phyloP scores from a whole-genome alignment of 768 basidiomycete genomes.

The Boletus subcaerulescens region DNA sequence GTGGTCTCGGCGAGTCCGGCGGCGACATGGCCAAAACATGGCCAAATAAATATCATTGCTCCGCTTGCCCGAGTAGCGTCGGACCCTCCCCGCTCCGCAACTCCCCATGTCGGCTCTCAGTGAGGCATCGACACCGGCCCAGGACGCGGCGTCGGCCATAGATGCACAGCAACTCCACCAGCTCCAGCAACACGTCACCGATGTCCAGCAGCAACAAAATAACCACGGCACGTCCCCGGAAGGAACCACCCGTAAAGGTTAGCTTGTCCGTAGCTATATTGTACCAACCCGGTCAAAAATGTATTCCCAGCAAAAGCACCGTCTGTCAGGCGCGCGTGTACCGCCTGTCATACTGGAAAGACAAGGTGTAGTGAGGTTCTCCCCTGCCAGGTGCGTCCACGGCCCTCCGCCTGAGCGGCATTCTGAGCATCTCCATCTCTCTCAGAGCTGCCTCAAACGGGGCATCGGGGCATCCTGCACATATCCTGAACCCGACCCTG shows the following conservation, averaged over 20 bases:
- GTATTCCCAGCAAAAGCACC: conserved; percentile 64
- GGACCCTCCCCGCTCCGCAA: conserved; percentile 39
- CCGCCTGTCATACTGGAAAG: conserved; percentile 80
- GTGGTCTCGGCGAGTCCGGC: conserved; percentile 9
- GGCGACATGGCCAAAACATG: conserved; percentile 20
- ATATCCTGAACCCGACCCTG: conserved; percentile 75
- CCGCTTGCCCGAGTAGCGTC: conserved; percentile 29
- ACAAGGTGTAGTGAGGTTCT: conserved; percentile 80
- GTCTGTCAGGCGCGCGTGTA: conserved; percentile 76
- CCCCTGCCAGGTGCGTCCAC: conserved; percentile 65
- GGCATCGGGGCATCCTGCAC: conserved; percentile 68
- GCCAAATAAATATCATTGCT: conserved; percentile 25
- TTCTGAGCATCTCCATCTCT: neutral
- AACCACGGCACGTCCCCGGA: conserved; percentile 29
- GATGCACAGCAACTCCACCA: conserved; percentile 55
- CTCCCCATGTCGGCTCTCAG: conserved; percentile 73
- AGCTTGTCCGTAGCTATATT: conserved; percentile 28
- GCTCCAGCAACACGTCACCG: conserved; percentile 35
- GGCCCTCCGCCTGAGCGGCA: conserved; percentile 6
- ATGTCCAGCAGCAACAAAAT: conserved; percentile 37
- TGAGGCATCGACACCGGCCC: conserved; percentile 66
- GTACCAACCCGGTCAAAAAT: conserved; percentile 9
- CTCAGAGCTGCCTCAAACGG: conserved; percentile 77
- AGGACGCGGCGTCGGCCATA: conserved; percentile 57
- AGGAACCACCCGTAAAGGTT: conserved; percentile 56